Evolutionary conservation across 768 basidiomycete genomes (phyloP).

Genomic region (Tylopilus felleus): DNA sequence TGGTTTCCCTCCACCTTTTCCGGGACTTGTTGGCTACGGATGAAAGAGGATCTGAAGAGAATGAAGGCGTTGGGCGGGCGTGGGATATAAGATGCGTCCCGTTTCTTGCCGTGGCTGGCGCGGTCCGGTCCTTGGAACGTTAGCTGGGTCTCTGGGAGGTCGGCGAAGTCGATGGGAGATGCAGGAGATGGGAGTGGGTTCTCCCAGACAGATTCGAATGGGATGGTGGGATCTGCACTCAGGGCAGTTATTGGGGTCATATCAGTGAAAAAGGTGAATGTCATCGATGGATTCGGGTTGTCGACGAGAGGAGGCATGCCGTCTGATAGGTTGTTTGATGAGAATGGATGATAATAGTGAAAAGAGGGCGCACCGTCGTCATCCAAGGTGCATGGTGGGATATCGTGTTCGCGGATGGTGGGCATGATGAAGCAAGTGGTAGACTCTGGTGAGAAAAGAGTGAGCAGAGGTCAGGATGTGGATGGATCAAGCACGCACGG

Average conservation of each 20-base stretch:
- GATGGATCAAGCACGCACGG: conserved; percentile 15
- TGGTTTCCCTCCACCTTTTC: conserved; percentile 79
- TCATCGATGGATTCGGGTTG: conserved; percentile 48
- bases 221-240: conserved; percentile 32
- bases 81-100: conserved; percentile 73
- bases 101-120: conserved; percentile 55
- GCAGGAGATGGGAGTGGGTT: conserved; percentile 15
- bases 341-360: not conserved
- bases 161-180: conserved; percentile 19
- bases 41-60: conserved; percentile 77
- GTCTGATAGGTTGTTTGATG: conserved; percentile 31
- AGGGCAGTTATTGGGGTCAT: conserved; percentile 54
- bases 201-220: conserved; percentile 35
- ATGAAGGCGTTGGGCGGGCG: conserved; percentile 86
- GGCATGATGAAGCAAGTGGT: conserved; percentile 17
- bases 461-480: conserved; percentile 4
- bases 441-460: not conserved
- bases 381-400: conserved; percentile 27
- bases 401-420: conserved; percentile 28
- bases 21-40: conserved; percentile 68
- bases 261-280: conserved; percentile 62
- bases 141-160: conserved; percentile 18
- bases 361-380: conserved; percentile 34
- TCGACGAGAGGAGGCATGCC: conserved; percentile 53
- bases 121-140: conserved; percentile 35